Evolutionary conservation across 371 early-diverging fungal species (phyloP).

Genomic region (Batrachochytrium dendrobatidis): DNA sequence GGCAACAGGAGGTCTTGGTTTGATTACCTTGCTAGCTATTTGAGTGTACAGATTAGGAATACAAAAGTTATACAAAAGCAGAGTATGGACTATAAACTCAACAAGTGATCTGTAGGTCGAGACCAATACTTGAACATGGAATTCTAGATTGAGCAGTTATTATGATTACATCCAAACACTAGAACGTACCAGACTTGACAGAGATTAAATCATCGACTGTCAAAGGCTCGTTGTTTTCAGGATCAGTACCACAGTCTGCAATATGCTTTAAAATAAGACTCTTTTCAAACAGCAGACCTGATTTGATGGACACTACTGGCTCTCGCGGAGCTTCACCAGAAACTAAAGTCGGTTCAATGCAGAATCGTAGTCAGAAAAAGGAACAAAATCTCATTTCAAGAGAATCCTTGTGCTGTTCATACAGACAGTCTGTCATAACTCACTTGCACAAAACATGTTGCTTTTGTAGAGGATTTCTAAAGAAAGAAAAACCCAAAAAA

Average conservation of each 20-base stretch:
- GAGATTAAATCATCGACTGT: constrained; percentile 71
- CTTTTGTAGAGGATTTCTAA: no score
- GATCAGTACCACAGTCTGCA: constrained; percentile 75
- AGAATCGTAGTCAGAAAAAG: no score
- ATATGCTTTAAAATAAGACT: constrained; percentile 81
- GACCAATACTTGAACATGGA: no score
- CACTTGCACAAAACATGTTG: no score
- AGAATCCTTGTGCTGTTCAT: no score
- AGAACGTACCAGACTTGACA: constrained; percentile 54
- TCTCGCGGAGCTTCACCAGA: constrained; percentile 84
- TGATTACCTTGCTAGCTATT: constrained; percentile 59
- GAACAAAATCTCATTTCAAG: no score
- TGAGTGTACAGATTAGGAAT: no score
- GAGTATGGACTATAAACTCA: neutral
- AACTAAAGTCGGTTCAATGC: no score
- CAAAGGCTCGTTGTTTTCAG: constrained; percentile 68
- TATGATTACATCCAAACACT: neutral
- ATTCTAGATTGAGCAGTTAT: no score
- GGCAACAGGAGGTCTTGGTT: constrained; percentile 82
- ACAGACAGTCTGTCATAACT: no score
- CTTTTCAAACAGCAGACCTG: constrained; percentile 80
- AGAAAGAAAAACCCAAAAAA: no score
- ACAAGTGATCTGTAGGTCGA: neutral
- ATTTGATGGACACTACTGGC: constrained; percentile 79
- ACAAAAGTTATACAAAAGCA: neutral